Evolutionary conservation across 2,329 filamentous ascomycete species (phyloP), one percentile per base, ranked within the genome.

Genomic region (Fusarium anthophilum): DNA sequence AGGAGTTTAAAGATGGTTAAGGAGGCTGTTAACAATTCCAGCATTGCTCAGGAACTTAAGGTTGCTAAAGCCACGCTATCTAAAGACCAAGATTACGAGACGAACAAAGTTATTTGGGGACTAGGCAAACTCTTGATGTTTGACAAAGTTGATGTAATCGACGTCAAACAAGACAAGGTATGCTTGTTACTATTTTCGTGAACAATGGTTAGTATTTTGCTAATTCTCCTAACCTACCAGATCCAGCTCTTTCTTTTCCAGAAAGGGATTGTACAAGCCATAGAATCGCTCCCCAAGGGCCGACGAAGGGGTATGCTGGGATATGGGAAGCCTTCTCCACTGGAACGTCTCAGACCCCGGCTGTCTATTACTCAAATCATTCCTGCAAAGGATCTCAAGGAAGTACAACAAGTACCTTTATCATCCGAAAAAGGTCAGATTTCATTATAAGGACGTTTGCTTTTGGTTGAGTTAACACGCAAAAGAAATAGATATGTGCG

Each of bases 171-270:
- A 13, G n/a, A 13, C 4, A 45, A 18, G 43, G 43, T 45, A 45
- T 45, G 5, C 11, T 3, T 24, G 5, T 13, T 44, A 8, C 17
- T 44, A 0, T 44, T 10, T 4, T 7, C 15, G 8, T n/a, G 5
- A 41, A 10, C 3, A 7, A 10, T 6, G 0, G 0, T 41, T 41
- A n/a, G 13, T 0, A 41, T 41, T 14, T 6, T 4, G 20, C 39
- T n/a, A 5, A n/a, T n/a, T 10, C 0, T n/a, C 17, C n/a, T 0
- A 26, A 1, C 5, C 15, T 45, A 13, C 0, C 17, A 8, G 17
- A 18, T 0, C 17, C 43, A 45, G n/a, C 43, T 26, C 11, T 45
- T 4, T 45, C 3, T 26, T 0, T 44, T 44, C 3, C 5, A 44
- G 0, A 24, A 24, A 2, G 43, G 43, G 0, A 44, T 44, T 18